Conservation (phyloP, 306 rosid genomes). For the Sechiopsis laciniata region DNA sequence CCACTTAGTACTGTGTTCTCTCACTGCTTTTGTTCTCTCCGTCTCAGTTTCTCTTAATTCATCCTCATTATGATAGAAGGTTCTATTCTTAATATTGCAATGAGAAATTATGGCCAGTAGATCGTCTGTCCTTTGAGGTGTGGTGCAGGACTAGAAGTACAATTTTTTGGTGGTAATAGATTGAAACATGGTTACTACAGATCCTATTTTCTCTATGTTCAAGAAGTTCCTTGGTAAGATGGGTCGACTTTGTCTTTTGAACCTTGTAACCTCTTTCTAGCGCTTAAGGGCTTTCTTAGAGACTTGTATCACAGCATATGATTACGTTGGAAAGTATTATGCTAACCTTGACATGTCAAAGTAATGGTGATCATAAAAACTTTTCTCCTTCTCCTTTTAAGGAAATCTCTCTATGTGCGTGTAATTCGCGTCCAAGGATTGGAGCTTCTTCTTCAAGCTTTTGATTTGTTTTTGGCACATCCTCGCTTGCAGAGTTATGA, state of each 20-base stretch:
- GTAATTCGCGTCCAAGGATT: too few relatives aligned
- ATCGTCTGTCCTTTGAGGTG: neutral
- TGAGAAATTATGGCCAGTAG: neutral
- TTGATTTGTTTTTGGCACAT: too few relatives aligned
- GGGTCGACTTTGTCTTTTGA: neutral
- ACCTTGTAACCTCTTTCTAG: neutral
- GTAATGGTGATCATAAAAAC: neutral
- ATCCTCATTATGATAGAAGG: neutral
- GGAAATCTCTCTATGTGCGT: neutral
- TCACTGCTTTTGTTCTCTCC: neutral
- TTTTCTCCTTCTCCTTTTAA: neutral
- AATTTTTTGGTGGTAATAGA: neutral
- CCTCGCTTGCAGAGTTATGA: too few relatives aligned
- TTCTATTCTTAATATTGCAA: neutral
- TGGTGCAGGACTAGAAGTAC: neutral
- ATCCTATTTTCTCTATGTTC: neutral
- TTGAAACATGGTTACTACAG: neutral
- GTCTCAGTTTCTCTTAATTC: neutral
- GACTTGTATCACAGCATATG: neutral
- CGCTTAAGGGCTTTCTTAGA: neutral
- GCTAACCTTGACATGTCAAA: neutral
- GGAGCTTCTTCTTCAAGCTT: too few relatives aligned
- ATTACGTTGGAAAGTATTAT: neutral
- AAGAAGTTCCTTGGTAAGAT: neutral
- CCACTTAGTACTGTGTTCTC: neutral